Evolutionary conservation across 2,329 filamentous ascomycete species (phyloP), one percentile per base, ranked within the genome.

Genomic region (Aureobasidium sp.): DNA sequence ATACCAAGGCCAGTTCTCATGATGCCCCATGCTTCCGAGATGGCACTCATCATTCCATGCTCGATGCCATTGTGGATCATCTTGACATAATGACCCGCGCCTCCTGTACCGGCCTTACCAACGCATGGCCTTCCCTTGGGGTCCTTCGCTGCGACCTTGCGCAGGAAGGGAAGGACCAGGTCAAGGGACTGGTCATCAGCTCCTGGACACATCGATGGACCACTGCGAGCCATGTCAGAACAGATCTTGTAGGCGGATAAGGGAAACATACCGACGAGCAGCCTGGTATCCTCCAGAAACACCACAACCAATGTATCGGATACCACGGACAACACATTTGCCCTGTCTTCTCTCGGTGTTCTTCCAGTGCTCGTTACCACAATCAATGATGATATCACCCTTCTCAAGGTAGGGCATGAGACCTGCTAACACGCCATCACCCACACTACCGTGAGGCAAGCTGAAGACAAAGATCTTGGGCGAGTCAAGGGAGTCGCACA

Each of bases 41-140:
- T 78, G 0, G 81, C 78, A 59, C 81, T 82, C 76, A 90, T 82
- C 83, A 90, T 87, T 1, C 85, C 87, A 64, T 88, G 85, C 69
- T 90, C 87, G 64, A 90, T 89, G 1, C 86, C 87, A 66, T 90
- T 89, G 70, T 90, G 87, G 4, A 89, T 80, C 86, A 89, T 90
- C 76, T 90, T 90, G 44, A 89, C 85, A 68, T 86, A 90, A 70
- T 90, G 87, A 0, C 87, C 87, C 1, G 82, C 80, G 1, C 87
- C 86, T 0, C 82, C 82, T 1, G 82, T 81, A 0, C 87, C 87
- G 51, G 87, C 78, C 29, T 79, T 77, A 0, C 76, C 81, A 0
- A 87, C 84, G 66, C 86, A 89, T 0, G 85, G 79, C 12, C 77
- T 79, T 0, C 83, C 84, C 4, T 82, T 75, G 39, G 75, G 74